Evolutionary conservation across 2,329 filamentous ascomycete genomes (phyloP).

Genomic region (Pezicula carpinea): DNA sequence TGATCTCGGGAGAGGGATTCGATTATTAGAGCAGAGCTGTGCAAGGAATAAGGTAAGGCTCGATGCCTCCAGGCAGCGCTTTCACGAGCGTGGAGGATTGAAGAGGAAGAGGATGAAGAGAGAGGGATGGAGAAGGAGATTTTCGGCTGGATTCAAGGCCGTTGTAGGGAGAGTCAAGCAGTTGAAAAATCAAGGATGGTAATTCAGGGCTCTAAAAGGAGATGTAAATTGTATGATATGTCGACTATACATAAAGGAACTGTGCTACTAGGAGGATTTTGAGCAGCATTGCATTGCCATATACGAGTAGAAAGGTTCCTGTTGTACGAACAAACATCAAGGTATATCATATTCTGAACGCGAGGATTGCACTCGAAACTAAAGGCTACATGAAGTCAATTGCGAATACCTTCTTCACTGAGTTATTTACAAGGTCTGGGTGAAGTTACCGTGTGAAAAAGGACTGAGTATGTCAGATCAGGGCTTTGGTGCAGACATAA

Average conservation of each 20-base stretch:
- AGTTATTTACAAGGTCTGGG: too few relatives aligned
- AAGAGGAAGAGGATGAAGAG: constrained; percentile 72
- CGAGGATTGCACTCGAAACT: too few relatives aligned
- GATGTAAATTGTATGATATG: constrained; percentile 1
- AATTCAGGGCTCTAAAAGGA: constrained; percentile 14
- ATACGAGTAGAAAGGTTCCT: too few relatives aligned
- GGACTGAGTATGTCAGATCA: too few relatives aligned
- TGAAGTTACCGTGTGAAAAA: too few relatives aligned
- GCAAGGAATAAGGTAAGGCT: constrained; percentile 51
- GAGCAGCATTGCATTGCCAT: too few relatives aligned
- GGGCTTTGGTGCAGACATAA: too few relatives aligned
- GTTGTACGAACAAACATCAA: too few relatives aligned
- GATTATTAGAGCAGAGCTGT: constrained; percentile 36
- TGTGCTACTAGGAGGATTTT: neutral
- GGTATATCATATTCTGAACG: too few relatives aligned
- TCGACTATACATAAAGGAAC: neutral
- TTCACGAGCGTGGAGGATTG: constrained; percentile 70
- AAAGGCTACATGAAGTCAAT: too few relatives aligned
- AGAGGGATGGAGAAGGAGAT: constrained; percentile 64
- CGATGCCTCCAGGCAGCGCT: constrained; percentile 57
- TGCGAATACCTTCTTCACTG: too few relatives aligned
- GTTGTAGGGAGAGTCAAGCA: constrained; percentile 61
- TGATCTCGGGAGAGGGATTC: constrained; percentile 22
- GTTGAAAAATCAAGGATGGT: constrained; percentile 78
- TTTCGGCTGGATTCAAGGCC: constrained; percentile 63